Conservation (phyloP, 495 filamentous ascomycete species). For the Hypoxylon lienhwacheense region DNA sequence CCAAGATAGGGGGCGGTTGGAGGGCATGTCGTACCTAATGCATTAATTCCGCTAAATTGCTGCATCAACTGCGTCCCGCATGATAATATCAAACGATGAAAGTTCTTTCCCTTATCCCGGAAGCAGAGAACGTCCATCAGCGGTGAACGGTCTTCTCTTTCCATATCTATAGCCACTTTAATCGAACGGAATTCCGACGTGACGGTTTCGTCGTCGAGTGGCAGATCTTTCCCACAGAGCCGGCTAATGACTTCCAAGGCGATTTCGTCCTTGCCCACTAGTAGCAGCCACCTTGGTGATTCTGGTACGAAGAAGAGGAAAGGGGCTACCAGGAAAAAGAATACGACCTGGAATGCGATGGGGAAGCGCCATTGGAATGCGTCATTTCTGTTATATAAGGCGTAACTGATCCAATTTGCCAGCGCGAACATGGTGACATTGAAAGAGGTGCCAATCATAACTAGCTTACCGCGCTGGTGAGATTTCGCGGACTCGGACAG, state of each 20-base stretch:
- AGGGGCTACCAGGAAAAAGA: constrained; percentile 44
- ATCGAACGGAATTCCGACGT: constrained; percentile 36
- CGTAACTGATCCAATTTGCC: constrained; percentile 49
- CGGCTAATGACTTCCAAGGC: constrained; percentile 42
- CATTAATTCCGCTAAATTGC: constrained; percentile 36
- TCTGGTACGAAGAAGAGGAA: constrained; percentile 43
- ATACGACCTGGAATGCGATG: constrained; percentile 53
- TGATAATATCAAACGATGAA: constrained; percentile 38
- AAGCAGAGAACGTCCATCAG: constrained; percentile 35
- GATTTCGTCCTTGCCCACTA: constrained; percentile 26
- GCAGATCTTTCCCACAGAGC: constrained; percentile 37
- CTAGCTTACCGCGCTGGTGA: constrained; percentile 51
- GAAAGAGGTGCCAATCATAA: constrained; percentile 33
- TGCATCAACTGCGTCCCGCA: constrained; percentile 42
- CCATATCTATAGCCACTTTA: constrained; percentile 35
- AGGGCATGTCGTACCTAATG: constrained; percentile 8
- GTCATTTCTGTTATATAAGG: constrained; percentile 38
- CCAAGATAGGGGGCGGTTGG: background rate
- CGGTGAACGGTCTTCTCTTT: constrained; percentile 35
- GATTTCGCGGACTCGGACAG: constrained; percentile 57
- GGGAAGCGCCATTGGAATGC: constrained; percentile 55
- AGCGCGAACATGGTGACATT: constrained; percentile 32
- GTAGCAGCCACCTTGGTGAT: constrained; percentile 42
- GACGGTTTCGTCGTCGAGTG: constrained; percentile 17
- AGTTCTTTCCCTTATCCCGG: constrained; percentile 40